Conservation (phyloP, 371 early-diverging fungal species). For the Phascolomyces articulosus region DNA sequence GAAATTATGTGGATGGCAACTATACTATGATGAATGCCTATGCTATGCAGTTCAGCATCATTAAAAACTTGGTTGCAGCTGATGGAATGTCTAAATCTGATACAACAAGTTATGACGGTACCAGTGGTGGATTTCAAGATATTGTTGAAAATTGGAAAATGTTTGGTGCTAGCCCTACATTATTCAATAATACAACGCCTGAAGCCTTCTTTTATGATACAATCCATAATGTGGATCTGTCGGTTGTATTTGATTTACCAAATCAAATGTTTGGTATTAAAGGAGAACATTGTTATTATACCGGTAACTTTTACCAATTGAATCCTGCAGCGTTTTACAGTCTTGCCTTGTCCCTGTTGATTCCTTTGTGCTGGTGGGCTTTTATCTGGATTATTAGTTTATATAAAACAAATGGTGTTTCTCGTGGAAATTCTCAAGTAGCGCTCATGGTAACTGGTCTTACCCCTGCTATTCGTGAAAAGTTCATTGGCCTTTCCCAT, state of each 20-base stretch:
- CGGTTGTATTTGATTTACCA: slow-evolving; percentile 1
- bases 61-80: slow-evolving; percentile 4
- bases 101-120: too few species aligned
- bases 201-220: neutral
- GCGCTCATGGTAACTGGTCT: slow-evolving; percentile 22
- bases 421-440: slow-evolving; percentile 24
- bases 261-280: neutral
- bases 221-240: slow-evolving; percentile 9
- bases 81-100: neutral
- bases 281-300: neutral
- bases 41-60: slow-evolving; percentile 8
- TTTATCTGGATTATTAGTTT: slow-evolving; percentile 19
- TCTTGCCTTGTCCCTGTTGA: slow-evolving; percentile 7
- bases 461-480: slow-evolving; percentile 8
- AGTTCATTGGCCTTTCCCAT: slow-evolving; percentile 20
- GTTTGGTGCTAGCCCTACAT: neutral
- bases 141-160: slow-evolving; percentile 4
- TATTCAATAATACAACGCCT: neutral
- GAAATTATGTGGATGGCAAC: neutral
- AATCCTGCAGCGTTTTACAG: slow-evolving; percentile 14
- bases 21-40: slow-evolving; percentile 14
- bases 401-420: slow-evolving; percentile 18
- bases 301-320: slow-evolving; percentile 1
- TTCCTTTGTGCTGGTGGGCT: slow-evolving; percentile 22
- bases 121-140: neutral